Evolutionary conservation across 805 yeast species (phyloP).

Genomic region (Yarrowia hollandica): DNA sequence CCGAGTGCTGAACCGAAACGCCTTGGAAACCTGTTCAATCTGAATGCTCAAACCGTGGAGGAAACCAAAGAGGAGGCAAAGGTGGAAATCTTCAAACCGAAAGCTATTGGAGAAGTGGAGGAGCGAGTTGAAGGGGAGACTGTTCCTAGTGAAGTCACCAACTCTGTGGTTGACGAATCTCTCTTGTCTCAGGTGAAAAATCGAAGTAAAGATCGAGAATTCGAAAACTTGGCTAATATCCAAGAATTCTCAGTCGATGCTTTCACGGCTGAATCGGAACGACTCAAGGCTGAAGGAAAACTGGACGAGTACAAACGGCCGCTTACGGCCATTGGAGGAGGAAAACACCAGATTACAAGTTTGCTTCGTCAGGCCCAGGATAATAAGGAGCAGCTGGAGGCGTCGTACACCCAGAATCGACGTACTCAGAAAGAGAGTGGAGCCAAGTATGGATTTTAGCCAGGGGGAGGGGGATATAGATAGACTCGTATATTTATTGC

Average conservation of each 20-base stretch:
- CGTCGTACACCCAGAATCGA: slow-evolving; percentile 36
- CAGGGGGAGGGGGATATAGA: not conserved
- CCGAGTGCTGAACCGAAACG: not conserved
- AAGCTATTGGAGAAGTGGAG: slow-evolving; percentile 1
- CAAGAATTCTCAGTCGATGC: slow-evolving; percentile 45
- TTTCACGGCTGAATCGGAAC: slow-evolving; percentile 44
- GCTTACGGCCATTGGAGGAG: slow-evolving; percentile 39
- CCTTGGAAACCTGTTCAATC: slow-evolving; percentile 9
- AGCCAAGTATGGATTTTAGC: slow-evolving; percentile 17
- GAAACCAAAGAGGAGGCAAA: not conserved
- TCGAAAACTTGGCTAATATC: slow-evolving; percentile 35
- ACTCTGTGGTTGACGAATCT: too few species aligned
- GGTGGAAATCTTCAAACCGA: slow-evolving; percentile 1
- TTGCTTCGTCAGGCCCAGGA: slow-evolving; percentile 39
- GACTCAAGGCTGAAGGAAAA: slow-evolving; percentile 41
- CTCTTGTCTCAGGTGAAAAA: too few species aligned
- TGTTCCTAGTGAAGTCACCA: too few species aligned
- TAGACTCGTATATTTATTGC: slow-evolving; percentile 14
- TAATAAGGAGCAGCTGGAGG: slow-evolving; percentile 42
- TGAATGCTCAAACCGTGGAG: not conserved
- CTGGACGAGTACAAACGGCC: slow-evolving; percentile 39
- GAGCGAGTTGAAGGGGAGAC: too few species aligned
- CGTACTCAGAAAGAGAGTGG: slow-evolving; percentile 36
- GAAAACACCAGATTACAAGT: slow-evolving; percentile 41
- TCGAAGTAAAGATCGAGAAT: slow-evolving; percentile 16